A percentile compares a stretch with the other conserved stretches of the same genome.
Evolutionary conservation across 2,329 filamentous ascomycete species (phyloP).

Genomic region (Bipolaris bicolor): DNA sequence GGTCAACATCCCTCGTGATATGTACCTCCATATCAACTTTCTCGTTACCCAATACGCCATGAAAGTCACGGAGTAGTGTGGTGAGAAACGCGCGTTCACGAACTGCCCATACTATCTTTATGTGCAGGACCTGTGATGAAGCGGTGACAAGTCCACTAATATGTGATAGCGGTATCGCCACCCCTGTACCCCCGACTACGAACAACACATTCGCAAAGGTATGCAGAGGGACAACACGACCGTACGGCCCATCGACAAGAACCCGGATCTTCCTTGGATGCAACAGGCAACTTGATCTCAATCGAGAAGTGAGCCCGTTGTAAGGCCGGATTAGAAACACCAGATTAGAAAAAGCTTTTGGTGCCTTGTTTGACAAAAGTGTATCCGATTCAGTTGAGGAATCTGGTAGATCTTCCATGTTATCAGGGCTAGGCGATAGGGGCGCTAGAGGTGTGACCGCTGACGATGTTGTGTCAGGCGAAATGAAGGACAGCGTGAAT

Average conservation of each 20-base stretch:
- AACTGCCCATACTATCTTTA: slow-evolving; percentile 45
- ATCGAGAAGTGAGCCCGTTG: slow-evolving; percentile 58
- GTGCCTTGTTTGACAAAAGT: slow-evolving; percentile 21
- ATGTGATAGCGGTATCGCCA: slow-evolving; percentile 43
- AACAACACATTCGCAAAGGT: slow-evolving; percentile 50
- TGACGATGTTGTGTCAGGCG: slow-evolving; percentile 6
- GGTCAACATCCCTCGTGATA: slow-evolving; percentile 34
- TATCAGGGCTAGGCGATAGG: slow-evolving; percentile 14
- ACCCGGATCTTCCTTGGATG: slow-evolving; percentile 44
- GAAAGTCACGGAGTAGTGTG: slow-evolving; percentile 33
- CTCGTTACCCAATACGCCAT: slow-evolving; percentile 28
- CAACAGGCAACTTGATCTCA: slow-evolving; percentile 35
- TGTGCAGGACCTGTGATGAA: slow-evolving; percentile 19
- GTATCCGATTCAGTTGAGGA: slow-evolving; percentile 41
- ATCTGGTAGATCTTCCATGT: slow-evolving; percentile 14
- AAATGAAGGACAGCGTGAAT: slow-evolving; percentile 47
- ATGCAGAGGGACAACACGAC: slow-evolving; percentile 50
- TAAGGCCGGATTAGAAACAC: slow-evolving; percentile 60
- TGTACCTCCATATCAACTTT: slow-evolving; percentile 36
- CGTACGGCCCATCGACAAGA: slow-evolving; percentile 60
- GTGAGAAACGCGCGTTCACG: slow-evolving; percentile 40
- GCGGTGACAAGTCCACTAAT: slow-evolving; percentile 25
- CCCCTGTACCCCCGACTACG: slow-evolving; percentile 46
- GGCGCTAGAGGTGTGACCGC: slow-evolving; percentile 16
- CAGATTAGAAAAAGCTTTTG: slow-evolving; percentile 31